Conservation (phyloP, 352 stramenopile genomes). For the Pythium phragmitis region DNA sequence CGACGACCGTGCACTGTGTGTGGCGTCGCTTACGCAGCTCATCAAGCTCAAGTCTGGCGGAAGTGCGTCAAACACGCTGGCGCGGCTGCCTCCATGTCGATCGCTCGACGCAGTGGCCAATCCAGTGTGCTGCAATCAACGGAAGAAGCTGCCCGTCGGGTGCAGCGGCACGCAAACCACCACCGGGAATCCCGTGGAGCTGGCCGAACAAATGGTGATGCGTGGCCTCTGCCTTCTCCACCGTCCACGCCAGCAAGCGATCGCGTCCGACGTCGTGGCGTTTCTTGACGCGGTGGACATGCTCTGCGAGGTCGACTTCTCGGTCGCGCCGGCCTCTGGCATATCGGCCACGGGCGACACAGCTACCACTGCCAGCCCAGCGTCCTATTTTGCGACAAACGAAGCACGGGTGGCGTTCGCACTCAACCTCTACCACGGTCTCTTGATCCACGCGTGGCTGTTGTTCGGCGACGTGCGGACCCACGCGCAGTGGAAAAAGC, state of each 20-base stretch:
- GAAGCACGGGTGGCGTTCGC: constrained; percentile 71
- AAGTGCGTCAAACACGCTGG: neutral
- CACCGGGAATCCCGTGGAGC: neutral
- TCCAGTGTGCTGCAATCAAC: constrained; percentile 59
- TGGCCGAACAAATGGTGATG: constrained; percentile 11
- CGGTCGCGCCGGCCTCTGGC: too few relatives aligned
- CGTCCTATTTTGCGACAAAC: constrained; percentile 18
- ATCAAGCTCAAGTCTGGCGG: constrained; percentile 22
- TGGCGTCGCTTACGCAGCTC: constrained; percentile 37
- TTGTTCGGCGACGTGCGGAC: constrained; percentile 48
- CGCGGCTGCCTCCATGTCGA: constrained; percentile 6
- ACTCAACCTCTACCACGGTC: constrained; percentile 89
- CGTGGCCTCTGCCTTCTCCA: constrained; percentile 13
- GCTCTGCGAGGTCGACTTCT: constrained; percentile 34
- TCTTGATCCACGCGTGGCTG: constrained; percentile 85
- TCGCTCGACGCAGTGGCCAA: constrained; percentile 15
- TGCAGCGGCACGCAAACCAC: neutral
- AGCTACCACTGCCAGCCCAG: neutral
- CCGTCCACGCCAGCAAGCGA: constrained; percentile 18
- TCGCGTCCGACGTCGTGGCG: constrained; percentile 28
- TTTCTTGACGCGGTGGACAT: constrained; percentile 56
- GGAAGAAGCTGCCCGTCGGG: constrained; percentile 26
- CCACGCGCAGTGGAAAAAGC: constrained; percentile 74
- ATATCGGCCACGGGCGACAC: neutral
- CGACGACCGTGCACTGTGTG: constrained; percentile 29